Conservation (phyloP, 805 yeast genomes). For the Cyberlindnera petersonii region DNA sequence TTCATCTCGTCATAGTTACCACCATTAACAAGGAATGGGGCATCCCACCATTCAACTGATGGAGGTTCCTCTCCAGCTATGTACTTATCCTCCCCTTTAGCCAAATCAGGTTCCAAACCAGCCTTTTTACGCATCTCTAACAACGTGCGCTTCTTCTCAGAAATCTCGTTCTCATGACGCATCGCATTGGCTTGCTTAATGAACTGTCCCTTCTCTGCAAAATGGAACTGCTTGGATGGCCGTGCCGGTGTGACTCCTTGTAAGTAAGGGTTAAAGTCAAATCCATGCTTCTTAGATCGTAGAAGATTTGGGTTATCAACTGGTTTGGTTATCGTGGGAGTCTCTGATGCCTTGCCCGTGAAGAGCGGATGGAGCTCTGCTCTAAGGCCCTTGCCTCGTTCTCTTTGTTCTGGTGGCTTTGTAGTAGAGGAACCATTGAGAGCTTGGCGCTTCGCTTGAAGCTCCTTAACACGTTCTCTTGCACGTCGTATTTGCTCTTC, state of each 20-base stretch:
- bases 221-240: constrained; percentile 38
- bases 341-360: constrained; percentile 16
- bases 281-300: constrained; percentile 24
- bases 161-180: constrained; percentile 38
- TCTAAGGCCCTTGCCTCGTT: constrained; percentile 21
- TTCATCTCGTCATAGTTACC: constrained; percentile 17
- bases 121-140: constrained; percentile 39
- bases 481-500: constrained; percentile 10
- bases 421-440: not conserved
- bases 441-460: constrained; percentile 2
- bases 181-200: constrained; percentile 40
- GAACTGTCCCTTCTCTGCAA: constrained; percentile 63
- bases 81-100: constrained; percentile 54
- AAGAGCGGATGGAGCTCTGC: constrained; percentile 31
- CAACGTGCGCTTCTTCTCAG: constrained; percentile 31
- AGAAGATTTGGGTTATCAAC: constrained; percentile 26
- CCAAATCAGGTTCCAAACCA: constrained; percentile 43
- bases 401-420: not conserved
- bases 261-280: constrained; percentile 35
- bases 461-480: constrained; percentile 8
- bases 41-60: constrained; percentile 86
- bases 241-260: constrained; percentile 16
- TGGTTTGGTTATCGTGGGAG: constrained; percentile 2
- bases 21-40: constrained; percentile 43
- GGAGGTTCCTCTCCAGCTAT: constrained; percentile 54